phyloP scores from a whole-genome alignment of 2,329 filamentous ascomycete species.

The Fusarium sororula region DNA sequence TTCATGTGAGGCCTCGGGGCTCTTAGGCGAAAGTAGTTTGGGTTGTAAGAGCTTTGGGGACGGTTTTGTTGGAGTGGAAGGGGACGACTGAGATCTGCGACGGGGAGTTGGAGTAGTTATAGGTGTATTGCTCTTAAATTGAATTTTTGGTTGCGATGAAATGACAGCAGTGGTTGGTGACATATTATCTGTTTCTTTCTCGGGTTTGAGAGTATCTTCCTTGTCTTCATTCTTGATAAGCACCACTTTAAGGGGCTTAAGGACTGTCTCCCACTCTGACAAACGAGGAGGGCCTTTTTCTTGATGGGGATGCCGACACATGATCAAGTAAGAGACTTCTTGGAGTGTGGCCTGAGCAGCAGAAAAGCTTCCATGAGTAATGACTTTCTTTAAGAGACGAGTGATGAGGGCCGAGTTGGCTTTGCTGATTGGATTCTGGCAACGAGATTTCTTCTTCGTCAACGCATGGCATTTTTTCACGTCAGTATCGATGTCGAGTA shows the following conservation, averaged over 20 bases:
- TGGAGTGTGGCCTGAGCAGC: conserved; percentile 21
- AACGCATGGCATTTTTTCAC: conserved; percentile 20
- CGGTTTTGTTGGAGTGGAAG: not conserved
- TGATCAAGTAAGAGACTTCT: conserved; percentile 23
- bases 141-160: not conserved
- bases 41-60: not conserved
- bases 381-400: conserved; percentile 14
- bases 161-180: not conserved
- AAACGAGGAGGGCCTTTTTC: not conserved
- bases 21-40: not conserved
- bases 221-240: conserved; percentile 18
- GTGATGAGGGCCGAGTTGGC: not conserved
- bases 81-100: not conserved
- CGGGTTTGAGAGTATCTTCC: not conserved
- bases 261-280: conserved; percentile 16
- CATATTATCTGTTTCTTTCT: not conserved
- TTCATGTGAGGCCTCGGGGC: conserved; percentile 5
- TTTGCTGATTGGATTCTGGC: not conserved
- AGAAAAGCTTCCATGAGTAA: conserved; percentile 12
- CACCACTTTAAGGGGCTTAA: not conserved
- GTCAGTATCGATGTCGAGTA: conserved; percentile 13
- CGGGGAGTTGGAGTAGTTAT: not conserved
- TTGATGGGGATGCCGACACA: conserved; percentile 19
- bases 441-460: not conserved
- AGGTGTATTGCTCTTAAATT: not conserved